A percentile compares a stretch with the other conserved stretches of the same genome.
Evolutionary conservation across 257 asterid genomes (phyloP).

Genomic region (Lantana camara): DNA sequence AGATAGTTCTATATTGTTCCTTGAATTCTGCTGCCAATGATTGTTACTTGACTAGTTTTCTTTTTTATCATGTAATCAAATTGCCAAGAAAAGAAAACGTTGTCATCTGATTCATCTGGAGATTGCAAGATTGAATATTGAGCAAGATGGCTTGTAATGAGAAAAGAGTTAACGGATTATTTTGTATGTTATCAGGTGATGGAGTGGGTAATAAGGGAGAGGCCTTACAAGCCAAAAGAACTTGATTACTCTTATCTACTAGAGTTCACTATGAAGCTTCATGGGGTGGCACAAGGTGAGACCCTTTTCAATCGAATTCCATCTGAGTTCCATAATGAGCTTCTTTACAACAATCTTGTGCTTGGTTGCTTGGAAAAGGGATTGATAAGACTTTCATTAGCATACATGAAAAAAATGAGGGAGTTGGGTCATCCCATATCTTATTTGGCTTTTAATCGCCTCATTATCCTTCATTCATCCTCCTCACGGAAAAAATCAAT

Average conservation of each 20-base stretch:
- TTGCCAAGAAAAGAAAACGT: neutral
- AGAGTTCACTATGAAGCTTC: conserved; percentile 86
- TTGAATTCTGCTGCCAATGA: neutral
- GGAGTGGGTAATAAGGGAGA: conserved; percentile 98
- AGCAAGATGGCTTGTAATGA: neutral
- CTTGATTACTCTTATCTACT: conserved; percentile 78
- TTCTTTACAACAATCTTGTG: conserved; percentile 81
- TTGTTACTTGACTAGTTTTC: neutral
- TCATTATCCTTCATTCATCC: conserved; percentile 78
- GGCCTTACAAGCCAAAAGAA: conserved; percentile 76
- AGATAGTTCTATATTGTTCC: neutral
- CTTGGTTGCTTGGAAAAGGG: conserved; percentile 91
- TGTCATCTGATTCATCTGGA: neutral
- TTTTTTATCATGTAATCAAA: neutral
- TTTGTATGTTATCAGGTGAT: conserved; percentile 59
- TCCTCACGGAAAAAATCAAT: conserved; percentile 64
- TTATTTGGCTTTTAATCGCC: conserved; percentile 79
- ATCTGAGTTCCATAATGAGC: conserved; percentile 60
- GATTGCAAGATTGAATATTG: conserved; percentile 10
- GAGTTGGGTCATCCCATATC: conserved; percentile 73
- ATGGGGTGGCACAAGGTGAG: conserved; percentile 77
- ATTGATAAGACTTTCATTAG: conserved; percentile 61
- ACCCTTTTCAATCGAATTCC: conserved; percentile 74
- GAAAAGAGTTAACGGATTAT: conserved; percentile 2
- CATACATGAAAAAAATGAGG: conserved; percentile 92